A percentile compares a stretch with the other conserved stretches of the same genome.
These are phyloP conservation scores for Pichia sp. DNA, from an alignment of 1,139 yeast species.

Conservation along the genomic window DNA sequence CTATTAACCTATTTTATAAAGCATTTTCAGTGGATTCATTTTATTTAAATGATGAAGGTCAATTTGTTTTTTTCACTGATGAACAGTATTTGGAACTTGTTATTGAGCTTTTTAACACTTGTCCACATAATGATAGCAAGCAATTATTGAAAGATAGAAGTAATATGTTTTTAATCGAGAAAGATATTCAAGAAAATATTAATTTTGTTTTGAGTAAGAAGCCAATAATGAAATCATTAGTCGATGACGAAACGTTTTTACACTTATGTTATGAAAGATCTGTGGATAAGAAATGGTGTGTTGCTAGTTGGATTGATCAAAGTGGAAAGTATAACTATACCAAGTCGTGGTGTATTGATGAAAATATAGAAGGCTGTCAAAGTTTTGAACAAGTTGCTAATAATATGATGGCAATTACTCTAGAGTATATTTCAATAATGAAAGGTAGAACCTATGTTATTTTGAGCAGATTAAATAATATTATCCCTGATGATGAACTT, in stretches of 20 bases:
- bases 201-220: conserved; percentile 46
- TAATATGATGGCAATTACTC: conserved; percentile 52
- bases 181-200: conserved; percentile 41
- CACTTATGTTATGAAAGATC: conserved; percentile 86
- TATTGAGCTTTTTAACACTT: conserved; percentile 53
- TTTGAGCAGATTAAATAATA: conserved; percentile 61
- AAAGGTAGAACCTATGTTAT: conserved; percentile 56
- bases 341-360: conserved; percentile 59
- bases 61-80: conserved; percentile 43
- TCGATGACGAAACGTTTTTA: conserved; percentile 65
- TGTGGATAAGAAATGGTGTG: conserved; percentile 73
- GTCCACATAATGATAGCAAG: conserved; percentile 20
- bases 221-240: conserved; percentile 30
- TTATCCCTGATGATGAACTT: conserved; percentile 72
- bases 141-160: conserved; percentile 23
- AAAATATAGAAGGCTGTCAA: conserved; percentile 17
- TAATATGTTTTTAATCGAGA: conserved; percentile 39
- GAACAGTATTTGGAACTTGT: conserved; percentile 45
- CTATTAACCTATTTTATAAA: conserved; percentile 40
- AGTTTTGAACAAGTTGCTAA: conserved; percentile 47
- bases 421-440: conserved; percentile 32
- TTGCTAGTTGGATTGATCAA: conserved; percentile 88
- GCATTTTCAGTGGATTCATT: conserved; percentile 49
- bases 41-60: conserved; percentile 39
- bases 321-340: conserved; percentile 58